A percentile compares a stretch with the other conserved stretches of the same genome.
Conservation (phyloP, 768 basidiomycete species). For the Candolleomyces aberdarensis region DNA sequence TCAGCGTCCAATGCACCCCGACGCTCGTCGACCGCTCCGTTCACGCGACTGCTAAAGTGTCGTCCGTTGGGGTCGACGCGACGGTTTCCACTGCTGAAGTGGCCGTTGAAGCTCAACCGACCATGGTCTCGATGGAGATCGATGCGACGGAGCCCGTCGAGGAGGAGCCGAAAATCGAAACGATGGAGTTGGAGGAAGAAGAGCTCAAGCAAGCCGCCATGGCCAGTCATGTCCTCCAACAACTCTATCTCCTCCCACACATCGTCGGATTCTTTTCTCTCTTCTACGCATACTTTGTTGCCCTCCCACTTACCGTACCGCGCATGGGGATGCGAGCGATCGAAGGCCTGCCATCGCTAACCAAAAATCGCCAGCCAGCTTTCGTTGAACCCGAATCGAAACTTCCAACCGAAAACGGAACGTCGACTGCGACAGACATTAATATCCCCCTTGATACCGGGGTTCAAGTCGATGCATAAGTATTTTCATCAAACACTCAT, state of each 20-base stretch:
- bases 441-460: too few relatives aligned
- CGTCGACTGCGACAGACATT: too few relatives aligned
- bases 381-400: not conserved
- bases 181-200: slow-evolving; percentile 20
- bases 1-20: slow-evolving; percentile 35
- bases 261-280: slow-evolving; percentile 43
- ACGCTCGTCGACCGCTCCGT: slow-evolving; percentile 28
- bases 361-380: not conserved
- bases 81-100: slow-evolving; percentile 10
- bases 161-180: slow-evolving; percentile 3
- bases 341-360: not conserved
- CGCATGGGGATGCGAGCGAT: not conserved
- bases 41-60: slow-evolving; percentile 38
- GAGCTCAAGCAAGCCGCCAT: not conserved
- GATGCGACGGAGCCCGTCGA: slow-evolving; percentile 8
- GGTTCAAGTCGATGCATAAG: too few relatives aligned
- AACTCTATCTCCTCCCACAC: slow-evolving; percentile 34
- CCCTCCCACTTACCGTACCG: slow-evolving; percentile 46
- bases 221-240: slow-evolving; percentile 2
- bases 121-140: slow-evolving; percentile 10
- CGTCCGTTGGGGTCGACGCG: slow-evolving; percentile 46
- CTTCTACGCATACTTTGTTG: slow-evolving; percentile 44
- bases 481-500: not conserved
- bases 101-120: slow-evolving; percentile 10
- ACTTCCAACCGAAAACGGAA: too few relatives aligned